Base-by-base conservation (phyloP, 768 basidiomycete genomes). In the Boletellus emodensis region DNA sequence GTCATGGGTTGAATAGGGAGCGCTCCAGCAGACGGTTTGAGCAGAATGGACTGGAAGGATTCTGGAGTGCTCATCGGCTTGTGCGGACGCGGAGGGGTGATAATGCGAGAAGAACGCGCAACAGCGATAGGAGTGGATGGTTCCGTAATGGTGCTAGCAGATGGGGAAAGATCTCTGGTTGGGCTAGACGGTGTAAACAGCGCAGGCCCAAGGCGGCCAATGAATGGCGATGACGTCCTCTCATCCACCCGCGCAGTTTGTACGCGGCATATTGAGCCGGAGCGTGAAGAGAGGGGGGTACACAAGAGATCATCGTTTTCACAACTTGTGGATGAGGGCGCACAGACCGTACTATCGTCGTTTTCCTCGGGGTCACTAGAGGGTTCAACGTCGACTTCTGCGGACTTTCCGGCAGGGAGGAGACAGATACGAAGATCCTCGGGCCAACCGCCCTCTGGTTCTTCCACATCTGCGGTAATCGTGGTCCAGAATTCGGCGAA, bases 401-500 rank as follows among this genome's bases (percentile, higher is more conserved):
- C 18, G 13, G 32, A 38, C 7, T 35, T 40, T 17, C 44, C 38
- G 6, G 34, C 35, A 40, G 56, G 46, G 9, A 49, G 42, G 15
- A 78, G 57, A 48, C 73, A 75, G 14, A 62, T 56, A 20, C 55
- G 61, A 18, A 85, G 70, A 36, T 71, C 66, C 26, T 70, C 67
- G 0, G 83, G 76, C 84, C 85, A 90, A 6, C 79, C 82, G 2
- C 59, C 61, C 13, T 61, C 52, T 0, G 84, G 83, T 20, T 71
- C 65, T 3, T 70, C 54, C 20, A 71, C 33, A 2, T 63, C 46
- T 11, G 71, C 71, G 53, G 75, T 87, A 3, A 73, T 71, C 2
- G 69, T 56, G 14, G 72, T 62, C 88, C 88, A 90, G 61, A 84
- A 85, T 28, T 79, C 78, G 7, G 62, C 62, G 59, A 90, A 88